Base-by-base conservation (phyloP, 441 rosid species). In the Pelargonium citronellum region DNA sequence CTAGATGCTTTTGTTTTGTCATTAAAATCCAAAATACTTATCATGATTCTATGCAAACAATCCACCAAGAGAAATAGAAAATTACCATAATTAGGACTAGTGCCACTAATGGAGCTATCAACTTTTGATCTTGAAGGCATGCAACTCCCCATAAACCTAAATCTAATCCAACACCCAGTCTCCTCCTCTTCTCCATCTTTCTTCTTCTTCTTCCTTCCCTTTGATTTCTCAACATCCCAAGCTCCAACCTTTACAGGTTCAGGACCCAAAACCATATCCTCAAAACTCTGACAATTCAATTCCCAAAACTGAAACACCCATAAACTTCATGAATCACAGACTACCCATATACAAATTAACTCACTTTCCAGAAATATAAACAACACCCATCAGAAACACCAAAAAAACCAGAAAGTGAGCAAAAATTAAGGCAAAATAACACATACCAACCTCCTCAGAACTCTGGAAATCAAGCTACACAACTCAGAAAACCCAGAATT, bases 111-210 rank as follows among this genome's bases (percentile, higher is more conserved):
- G 61, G 98, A 87, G 80, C 78, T 87, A 78, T 92, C 94, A 76
- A 92, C 97, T 76, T 87, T 92, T 83, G 98, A 92, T 85, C 96
- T 92, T 68, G 93, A 88, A 79, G 94, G 84, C 87, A 92, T 83
- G 83, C 98, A 92, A 46, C 91, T 74, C 66, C 80, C 86, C 73
- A 88, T 71, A 64, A 81, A 79, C 76, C 84, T 83, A 58, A 92
- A 75, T 74, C 76, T 87, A 76, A 80, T 74, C 91, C 97, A 91
- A 75, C 91, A 92, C 5, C 98, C 95, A 76, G 76, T 77, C 71
- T 80, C 85, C 57, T 79, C 72, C 66, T 81, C 81, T 67, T 68
- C 80, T 71, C 61, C 85, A 78, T 76, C 80, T 73, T 73, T 73
- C 66, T 74, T 83, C 78, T 67, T 79, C 77, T 79, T 77, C 74